Conservation (phyloP, 2,329 filamentous ascomycete genomes). For the Alternaria brassicae region DNA sequence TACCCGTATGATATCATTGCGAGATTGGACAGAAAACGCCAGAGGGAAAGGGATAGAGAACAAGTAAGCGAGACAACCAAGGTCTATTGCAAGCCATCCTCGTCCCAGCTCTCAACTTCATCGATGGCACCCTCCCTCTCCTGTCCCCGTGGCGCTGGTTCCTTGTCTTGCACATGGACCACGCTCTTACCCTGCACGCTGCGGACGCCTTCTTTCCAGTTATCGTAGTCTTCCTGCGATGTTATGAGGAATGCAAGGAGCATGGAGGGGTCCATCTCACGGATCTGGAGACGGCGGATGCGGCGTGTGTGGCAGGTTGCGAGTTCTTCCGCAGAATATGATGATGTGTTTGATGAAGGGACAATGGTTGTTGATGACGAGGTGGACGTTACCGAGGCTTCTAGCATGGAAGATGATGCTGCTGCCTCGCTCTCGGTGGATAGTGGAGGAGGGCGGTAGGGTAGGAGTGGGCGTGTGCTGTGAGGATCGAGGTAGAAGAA, state of each 20-base stretch:
- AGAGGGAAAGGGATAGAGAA: not conserved
- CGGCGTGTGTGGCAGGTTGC: conserved; percentile 87
- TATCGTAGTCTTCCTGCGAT: conserved; percentile 80
- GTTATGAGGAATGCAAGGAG: conserved; percentile 89
- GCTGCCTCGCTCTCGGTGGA: not conserved
- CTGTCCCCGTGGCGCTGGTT: conserved; percentile 60
- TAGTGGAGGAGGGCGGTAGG: conserved; percentile 56
- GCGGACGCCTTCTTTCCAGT: conserved; percentile 79
- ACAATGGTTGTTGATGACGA: conserved; percentile 36
- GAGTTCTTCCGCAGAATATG: conserved; percentile 75
- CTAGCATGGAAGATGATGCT: conserved; percentile 2
- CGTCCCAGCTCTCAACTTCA: conserved; percentile 86
- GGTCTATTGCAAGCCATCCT: conserved; percentile 47
- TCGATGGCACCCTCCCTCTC: conserved; percentile 80
- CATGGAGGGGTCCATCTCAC: conserved; percentile 98
- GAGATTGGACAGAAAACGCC: conserved; percentile 4
- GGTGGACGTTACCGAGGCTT: conserved; percentile 18
- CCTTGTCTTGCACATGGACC: conserved; percentile 79
- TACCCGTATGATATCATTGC: conserved; percentile 7
- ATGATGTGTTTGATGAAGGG: conserved; percentile 33
- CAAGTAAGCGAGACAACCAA: not conserved
- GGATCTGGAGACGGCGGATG: conserved; percentile 80
- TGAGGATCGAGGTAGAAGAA: conserved; percentile 98
- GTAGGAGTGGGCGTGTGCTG: conserved; percentile 77
- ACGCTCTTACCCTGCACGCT: conserved; percentile 78